phyloP scores from a whole-genome alignment of 129 eudicot genomes.

The Ambrosia artemisiifolia region DNA sequence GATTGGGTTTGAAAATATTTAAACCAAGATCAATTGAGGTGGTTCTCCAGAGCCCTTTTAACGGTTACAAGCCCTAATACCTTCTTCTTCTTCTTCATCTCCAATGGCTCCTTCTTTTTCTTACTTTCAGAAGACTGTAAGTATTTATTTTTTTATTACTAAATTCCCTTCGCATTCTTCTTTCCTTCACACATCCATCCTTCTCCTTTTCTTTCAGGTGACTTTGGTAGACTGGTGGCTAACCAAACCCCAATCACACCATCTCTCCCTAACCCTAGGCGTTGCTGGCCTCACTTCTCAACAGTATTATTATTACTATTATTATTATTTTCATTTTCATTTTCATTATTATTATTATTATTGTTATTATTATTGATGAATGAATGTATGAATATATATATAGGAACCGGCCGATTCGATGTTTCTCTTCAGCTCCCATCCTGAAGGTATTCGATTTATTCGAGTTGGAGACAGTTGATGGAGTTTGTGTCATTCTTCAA shows the following conservation, averaged over 20 bases:
- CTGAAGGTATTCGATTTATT: constrained; percentile 38
- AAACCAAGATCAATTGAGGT: too few relatives aligned
- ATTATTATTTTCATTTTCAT: too few relatives aligned
- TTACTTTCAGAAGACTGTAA: constrained; percentile 35
- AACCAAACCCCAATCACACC: constrained; percentile 34
- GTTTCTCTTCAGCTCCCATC: constrained; percentile 63
- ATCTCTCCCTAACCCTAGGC: constrained; percentile 33
- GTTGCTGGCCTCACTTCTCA: constrained; percentile 50
- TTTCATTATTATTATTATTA: too few relatives aligned
- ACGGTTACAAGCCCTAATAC: too few relatives aligned
- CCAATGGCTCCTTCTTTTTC: constrained; percentile 29
- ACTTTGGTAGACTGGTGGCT: constrained; percentile 69
- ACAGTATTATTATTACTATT: too few relatives aligned
- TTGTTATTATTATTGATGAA: too few relatives aligned
- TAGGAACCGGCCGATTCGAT: constrained; percentile 41
- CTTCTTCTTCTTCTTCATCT: background rate
- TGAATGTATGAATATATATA: background rate
- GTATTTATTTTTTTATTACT: background rate
- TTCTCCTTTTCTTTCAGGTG: constrained; percentile 21
- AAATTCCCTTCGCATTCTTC: too few relatives aligned
- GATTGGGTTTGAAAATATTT: too few relatives aligned
- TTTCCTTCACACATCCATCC: background rate
- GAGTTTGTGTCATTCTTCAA: constrained; percentile 38
- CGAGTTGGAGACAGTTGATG: constrained; percentile 67
- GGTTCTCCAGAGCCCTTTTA: too few relatives aligned